Base-by-base conservation (phyloP, 169 alveolate genomes). In the Toxoplasma gondii region DNA sequence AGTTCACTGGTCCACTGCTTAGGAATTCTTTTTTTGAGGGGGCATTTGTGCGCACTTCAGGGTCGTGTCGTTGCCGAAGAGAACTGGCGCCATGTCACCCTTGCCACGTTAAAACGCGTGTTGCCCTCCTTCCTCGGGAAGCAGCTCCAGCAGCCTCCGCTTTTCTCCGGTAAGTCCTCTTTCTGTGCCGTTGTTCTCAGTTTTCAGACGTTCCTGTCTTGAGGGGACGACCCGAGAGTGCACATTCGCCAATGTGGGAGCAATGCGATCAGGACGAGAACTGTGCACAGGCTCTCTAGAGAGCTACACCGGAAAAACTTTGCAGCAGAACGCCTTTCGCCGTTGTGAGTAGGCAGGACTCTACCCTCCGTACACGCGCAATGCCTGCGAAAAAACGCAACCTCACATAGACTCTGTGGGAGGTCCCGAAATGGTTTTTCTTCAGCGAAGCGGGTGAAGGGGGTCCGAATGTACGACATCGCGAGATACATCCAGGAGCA, bases 111-210 rank as follows among this genome's bases (percentile, higher is more conserved):
- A 22, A 44, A 12, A 38, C 38, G 36, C 54, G 88, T 78, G 16
- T 9, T 82, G 29, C 43, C n/a, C 12, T 64, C 88, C 0, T 92
- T 82, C 69, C 9, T 70, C 24, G 95, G 95, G 5, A 41, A 24
- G 31, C 87, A 83, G 24, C 92, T 92, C 9, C 95, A 92, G 78
- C 87, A 64, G n/a, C 81, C 95, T 2, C 95, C 95, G 41, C 88
- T 92, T n/a, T 92, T 58, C 88, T 92, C 95, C 12, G 95, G 95
- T 84, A 69, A 29, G 88, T 69, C 54, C 12, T 36, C 44, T 9
- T 38, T 16, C 39, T 39, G 92, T 16, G n/a, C 84, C 27, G 44
- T 34, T 2, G 12, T 9, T 17, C 19, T 9, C 81, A 17, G 36
- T 24, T 29, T 5, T 4, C 38, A n/a, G 31, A 9, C 41, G 12